Conservation (phyloP, 2,329 filamentous ascomycete genomes). For the Stachybotrys chlorohalonatus region DNA sequence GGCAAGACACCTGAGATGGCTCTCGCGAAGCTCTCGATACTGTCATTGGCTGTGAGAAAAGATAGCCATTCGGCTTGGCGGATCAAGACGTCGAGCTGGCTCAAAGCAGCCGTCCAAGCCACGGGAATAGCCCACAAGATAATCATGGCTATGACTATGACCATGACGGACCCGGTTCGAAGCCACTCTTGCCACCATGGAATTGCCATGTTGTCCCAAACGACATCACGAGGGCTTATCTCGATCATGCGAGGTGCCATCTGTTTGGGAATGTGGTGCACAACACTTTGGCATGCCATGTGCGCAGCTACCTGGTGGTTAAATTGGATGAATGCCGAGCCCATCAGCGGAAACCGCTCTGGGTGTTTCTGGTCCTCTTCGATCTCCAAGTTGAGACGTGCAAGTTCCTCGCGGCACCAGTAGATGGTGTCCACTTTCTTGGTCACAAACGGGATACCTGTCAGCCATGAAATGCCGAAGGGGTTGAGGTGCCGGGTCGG, state of each 20-base stretch:
- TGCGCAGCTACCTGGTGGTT: conserved; percentile 96
- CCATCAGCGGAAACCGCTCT: conserved; percentile 85
- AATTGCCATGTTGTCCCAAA: conserved; percentile 97
- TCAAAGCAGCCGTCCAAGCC: conserved; percentile 74
- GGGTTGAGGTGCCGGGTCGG: conserved; percentile 72
- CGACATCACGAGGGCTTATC: conserved; percentile 82
- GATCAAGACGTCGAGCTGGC: conserved; percentile 66
- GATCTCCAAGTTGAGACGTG: conserved; percentile 83
- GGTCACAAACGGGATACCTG: conserved; percentile 67
- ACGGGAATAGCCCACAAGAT: conserved; percentile 88
- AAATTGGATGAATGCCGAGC: conserved; percentile 96
- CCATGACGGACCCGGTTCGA: conserved; percentile 56
- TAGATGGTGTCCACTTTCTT: conserved; percentile 95
- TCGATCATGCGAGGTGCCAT: conserved; percentile 93
- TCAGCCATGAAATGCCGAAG: conserved; percentile 60
- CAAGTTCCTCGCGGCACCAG: conserved; percentile 78
- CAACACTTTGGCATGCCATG: conserved; percentile 91
- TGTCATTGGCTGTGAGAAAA: conserved; percentile 54
- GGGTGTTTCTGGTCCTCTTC: conserved; percentile 80
- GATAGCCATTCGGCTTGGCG: conserved; percentile 56
- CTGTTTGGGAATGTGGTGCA: conserved; percentile 82
- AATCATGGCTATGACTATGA: conserved; percentile 63
- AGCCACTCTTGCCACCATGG: conserved; percentile 88
- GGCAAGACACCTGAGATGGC: conserved; percentile 79
- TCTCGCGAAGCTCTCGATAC: conserved; percentile 52